These are phyloP conservation scores for Boehmeria nivea DNA, from an alignment of 306 rosid genomes.

Conservation along the genomic window DNA sequence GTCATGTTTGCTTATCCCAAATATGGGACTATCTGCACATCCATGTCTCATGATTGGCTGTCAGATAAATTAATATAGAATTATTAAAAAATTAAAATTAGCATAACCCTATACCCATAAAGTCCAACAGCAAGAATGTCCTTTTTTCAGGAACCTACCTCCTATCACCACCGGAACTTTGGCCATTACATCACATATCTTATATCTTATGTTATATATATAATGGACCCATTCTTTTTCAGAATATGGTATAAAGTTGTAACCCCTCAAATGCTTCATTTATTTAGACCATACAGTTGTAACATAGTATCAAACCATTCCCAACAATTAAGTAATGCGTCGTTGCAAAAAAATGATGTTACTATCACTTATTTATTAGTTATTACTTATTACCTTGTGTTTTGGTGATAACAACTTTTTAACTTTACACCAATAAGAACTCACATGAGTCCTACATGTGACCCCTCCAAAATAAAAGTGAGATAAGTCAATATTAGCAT, in stretches of 20 bases:
- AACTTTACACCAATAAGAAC: too few relatives aligned
- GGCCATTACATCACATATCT: conserved; percentile 13
- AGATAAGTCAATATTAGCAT: background rate
- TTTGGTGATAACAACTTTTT: too few relatives aligned
- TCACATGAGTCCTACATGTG: too few relatives aligned
- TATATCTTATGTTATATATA: background rate
- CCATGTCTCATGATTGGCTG: conserved; percentile 20
- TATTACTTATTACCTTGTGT: too few relatives aligned
- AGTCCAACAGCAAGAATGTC: conserved; percentile 3
- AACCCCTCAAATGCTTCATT: conserved; percentile 9
- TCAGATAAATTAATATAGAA: background rate
- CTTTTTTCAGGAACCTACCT: conserved; percentile 8
- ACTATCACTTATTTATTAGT: too few relatives aligned
- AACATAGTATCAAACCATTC: background rate
- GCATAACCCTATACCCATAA: conserved; percentile 1
- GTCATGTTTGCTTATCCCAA: conserved; percentile 10
- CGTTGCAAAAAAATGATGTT: too few relatives aligned
- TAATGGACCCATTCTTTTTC: conserved; percentile 8
- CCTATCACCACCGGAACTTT: background rate
- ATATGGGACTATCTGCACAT: conserved; percentile 13
- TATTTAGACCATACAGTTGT: background rate
- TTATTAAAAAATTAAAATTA: background rate
- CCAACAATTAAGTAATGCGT: too few relatives aligned
- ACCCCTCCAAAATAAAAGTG: too few relatives aligned
- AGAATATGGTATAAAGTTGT: conserved; percentile 2